phyloP scores from a whole-genome alignment of 208 protist species.

The Leishmania arabica region DNA sequence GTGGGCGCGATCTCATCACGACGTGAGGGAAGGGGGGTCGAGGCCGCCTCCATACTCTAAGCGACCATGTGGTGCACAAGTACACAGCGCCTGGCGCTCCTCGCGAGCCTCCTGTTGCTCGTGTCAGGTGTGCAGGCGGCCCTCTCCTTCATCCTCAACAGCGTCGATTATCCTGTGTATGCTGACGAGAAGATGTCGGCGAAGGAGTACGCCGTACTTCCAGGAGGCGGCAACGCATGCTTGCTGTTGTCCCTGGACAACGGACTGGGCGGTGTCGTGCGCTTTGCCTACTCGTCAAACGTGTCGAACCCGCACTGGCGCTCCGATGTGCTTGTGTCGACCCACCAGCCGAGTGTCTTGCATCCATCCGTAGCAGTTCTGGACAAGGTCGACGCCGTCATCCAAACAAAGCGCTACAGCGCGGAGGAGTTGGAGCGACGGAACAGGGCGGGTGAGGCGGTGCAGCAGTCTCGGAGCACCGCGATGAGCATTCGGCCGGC shows the following conservation, averaged over 20 bases:
- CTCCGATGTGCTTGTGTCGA: conserved; percentile 31
- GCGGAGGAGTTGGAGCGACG: conserved; percentile 22
- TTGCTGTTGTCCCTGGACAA: conserved; percentile 18
- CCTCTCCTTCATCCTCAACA: conserved; percentile 27
- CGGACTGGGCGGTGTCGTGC: conserved; percentile 31
- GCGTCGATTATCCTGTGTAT: conserved; percentile 16
- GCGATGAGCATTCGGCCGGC: conserved; percentile 8
- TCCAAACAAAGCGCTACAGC: conserved; percentile 13
- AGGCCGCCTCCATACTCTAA: neutral
- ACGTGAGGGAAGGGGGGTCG: neutral
- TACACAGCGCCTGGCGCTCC: neutral
- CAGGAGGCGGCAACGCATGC: conserved; percentile 1
- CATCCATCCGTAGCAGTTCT: conserved; percentile 18
- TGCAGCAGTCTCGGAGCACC: conserved; percentile 11
- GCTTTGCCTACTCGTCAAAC: conserved; percentile 47
- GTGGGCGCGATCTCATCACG: neutral
- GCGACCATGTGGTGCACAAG: neutral
- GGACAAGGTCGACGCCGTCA: conserved; percentile 22
- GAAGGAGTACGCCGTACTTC: conserved; percentile 17
- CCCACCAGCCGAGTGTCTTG: conserved; percentile 29
- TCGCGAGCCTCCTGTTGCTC: conserved; percentile 4
- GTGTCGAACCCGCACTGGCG: conserved; percentile 27
- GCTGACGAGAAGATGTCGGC: neutral
- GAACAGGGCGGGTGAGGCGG: conserved; percentile 6
- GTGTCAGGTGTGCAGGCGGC: conserved; percentile 6